phyloP scores from a whole-genome alignment of 2,329 filamentous ascomycete species.

The Fusarium tricinctum region DNA sequence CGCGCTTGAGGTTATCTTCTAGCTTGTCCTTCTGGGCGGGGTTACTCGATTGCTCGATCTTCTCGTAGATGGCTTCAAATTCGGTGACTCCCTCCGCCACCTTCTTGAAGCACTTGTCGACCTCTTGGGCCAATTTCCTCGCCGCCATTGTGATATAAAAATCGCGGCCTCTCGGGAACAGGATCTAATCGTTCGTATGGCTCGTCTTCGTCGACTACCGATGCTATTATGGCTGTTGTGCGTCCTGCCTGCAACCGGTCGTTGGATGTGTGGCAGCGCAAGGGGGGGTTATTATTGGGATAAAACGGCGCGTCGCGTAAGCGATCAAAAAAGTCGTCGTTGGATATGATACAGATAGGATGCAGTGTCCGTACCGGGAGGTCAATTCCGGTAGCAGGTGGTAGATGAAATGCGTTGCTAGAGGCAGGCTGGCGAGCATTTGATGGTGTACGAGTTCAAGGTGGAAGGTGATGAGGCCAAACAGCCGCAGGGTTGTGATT shows the following conservation, averaged over 20 bases:
- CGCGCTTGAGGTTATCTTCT: slow-evolving; percentile 97
- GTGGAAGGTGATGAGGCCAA: slow-evolving; percentile 48
- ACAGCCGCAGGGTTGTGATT: slow-evolving; percentile 42
- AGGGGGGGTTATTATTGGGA: slow-evolving; percentile 28
- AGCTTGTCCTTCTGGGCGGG: slow-evolving; percentile 97
- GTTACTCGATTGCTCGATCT: slow-evolving; percentile 94
- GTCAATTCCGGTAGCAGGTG: slow-evolving; percentile 42
- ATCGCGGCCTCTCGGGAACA: slow-evolving; percentile 38
- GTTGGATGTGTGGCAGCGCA: slow-evolving; percentile 26
- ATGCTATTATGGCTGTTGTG: slow-evolving; percentile 28
- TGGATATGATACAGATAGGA: slow-evolving; percentile 28
- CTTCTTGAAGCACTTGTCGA: slow-evolving; percentile 99
- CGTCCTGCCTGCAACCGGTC: slow-evolving; percentile 28
- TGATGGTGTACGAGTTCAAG: slow-evolving; percentile 42
- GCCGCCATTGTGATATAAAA: slow-evolving; percentile 79
- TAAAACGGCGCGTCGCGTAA: slow-evolving; percentile 35
- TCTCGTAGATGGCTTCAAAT: slow-evolving; percentile 97
- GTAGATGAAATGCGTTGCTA: slow-evolving; percentile 42
- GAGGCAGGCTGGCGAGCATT: slow-evolving; percentile 35
- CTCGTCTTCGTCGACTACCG: slow-evolving; percentile 18
- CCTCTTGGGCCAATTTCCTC: slow-evolving; percentile 96
- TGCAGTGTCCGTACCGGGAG: slow-evolving; percentile 23
- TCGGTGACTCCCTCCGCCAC: slow-evolving; percentile 91
- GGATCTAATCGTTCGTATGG: slow-evolving; percentile 21
- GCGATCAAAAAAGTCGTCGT: slow-evolving; percentile 19